Evolutionary conservation across 805 yeast species (phyloP).

Genomic region (Lipomyces yamadae): DNA sequence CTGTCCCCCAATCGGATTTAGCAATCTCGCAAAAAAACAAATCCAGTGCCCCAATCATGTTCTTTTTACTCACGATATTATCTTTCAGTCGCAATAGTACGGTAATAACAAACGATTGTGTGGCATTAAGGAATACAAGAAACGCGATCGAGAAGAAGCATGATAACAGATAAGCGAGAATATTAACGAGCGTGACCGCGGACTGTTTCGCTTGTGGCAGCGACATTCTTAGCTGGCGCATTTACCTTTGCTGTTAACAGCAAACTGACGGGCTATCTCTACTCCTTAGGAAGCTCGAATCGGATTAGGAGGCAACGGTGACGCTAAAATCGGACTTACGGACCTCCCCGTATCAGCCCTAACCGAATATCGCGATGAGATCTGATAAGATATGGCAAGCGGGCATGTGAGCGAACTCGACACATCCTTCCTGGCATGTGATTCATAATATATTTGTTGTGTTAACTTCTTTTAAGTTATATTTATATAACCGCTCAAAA

Average conservation of each 20-base stretch:
- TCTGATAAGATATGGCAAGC: background rate
- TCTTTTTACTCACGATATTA: conserved; percentile 36
- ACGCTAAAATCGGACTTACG: too few species aligned
- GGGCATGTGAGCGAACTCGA: too few species aligned
- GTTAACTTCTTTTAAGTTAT: too few species aligned
- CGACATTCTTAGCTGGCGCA: conserved; percentile 1
- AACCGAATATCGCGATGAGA: background rate
- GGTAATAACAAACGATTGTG: conserved; percentile 53
- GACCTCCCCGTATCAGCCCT: too few species aligned
- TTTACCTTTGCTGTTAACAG: background rate
- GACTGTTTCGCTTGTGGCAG: background rate
- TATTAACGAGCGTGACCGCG: conserved; percentile 26
- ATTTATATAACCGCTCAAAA: too few species aligned
- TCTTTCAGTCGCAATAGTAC: conserved; percentile 46
- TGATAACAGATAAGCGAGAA: conserved; percentile 46
- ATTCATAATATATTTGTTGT: too few species aligned
- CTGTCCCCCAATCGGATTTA: conserved; percentile 8
- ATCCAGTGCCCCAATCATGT: background rate
- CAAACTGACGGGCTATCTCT: too few species aligned
- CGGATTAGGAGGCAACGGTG: too few species aligned
- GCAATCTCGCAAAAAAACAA: background rate
- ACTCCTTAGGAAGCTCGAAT: too few species aligned
- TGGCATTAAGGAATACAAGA: conserved; percentile 51
- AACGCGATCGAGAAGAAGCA: conserved; percentile 52
- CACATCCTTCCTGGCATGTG: too few species aligned